phyloP scores from a whole-genome alignment of 2,329 filamentous ascomycete species.

The Colletotrichum tabaci region DNA sequence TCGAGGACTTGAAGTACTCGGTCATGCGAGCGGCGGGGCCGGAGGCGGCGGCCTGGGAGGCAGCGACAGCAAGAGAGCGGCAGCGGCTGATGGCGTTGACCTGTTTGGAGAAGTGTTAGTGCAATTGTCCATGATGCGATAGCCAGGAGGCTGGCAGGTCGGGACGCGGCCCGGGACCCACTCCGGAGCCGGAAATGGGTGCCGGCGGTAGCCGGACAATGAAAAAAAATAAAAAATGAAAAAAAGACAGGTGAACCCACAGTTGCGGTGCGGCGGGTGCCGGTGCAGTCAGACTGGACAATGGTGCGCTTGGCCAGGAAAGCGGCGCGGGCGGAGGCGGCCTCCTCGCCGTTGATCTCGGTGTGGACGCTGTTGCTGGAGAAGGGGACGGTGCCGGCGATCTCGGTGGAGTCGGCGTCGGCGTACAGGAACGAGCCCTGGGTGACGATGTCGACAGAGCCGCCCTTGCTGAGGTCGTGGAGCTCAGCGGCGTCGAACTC shows the following conservation, averaged over 20 bases:
- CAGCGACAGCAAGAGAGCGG: slow-evolving; percentile 65
- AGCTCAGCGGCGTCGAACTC: slow-evolving; percentile 70
- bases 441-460: slow-evolving; percentile 69
- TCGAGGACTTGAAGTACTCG: slow-evolving; percentile 76
- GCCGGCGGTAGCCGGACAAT: neutral
- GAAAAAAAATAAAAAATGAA: neutral
- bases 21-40: slow-evolving; percentile 64
- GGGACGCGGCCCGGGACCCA: neutral
- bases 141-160: neutral
- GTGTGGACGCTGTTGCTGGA: slow-evolving; percentile 72
- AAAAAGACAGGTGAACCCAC: slow-evolving; percentile 10
- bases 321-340: slow-evolving; percentile 63
- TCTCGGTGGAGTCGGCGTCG: slow-evolving; percentile 64
- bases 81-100: slow-evolving; percentile 69
- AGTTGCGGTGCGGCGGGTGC: slow-evolving; percentile 60
- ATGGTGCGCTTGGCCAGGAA: slow-evolving; percentile 65
- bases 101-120: neutral
- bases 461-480: slow-evolving; percentile 66
- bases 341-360: slow-evolving; percentile 69
- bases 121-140: neutral
- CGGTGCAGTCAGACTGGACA: slow-evolving; percentile 69
- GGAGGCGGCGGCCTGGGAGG: slow-evolving; percentile 65
- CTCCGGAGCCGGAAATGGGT: neutral
- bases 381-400: slow-evolving; percentile 70
- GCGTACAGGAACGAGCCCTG: slow-evolving; percentile 71